Conservation (phyloP, 2,329 filamentous ascomycete species). For the Chaetomiaceae sp. region DNA sequence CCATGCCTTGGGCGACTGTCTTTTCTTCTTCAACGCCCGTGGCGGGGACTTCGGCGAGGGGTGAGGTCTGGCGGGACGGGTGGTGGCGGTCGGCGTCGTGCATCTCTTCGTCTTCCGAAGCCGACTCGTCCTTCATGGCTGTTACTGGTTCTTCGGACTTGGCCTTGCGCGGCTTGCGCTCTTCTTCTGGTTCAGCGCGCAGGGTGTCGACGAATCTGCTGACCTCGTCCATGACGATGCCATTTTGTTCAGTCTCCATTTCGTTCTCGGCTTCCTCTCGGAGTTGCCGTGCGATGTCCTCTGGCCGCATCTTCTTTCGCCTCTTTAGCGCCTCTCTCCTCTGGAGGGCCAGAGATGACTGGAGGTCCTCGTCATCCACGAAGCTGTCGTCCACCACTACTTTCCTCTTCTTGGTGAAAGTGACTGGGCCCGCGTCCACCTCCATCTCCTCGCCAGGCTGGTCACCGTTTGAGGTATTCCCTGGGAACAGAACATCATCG, state of each 20-base stretch:
- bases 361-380: constrained; percentile 88
- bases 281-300: constrained; percentile 80
- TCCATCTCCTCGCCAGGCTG: constrained; percentile 63
- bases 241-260: constrained; percentile 42
- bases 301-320: constrained; percentile 78
- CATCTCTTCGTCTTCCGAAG: constrained; percentile 43
- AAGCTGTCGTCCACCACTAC: constrained; percentile 63
- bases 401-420: constrained; percentile 56
- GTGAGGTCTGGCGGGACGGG: constrained; percentile 32
- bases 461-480: constrained; percentile 30
- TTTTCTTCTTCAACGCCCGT: constrained; percentile 84
- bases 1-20: constrained; percentile 71
- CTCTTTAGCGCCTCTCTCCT: constrained; percentile 83
- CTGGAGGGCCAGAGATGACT: constrained; percentile 79
- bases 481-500: constrained; percentile 52
- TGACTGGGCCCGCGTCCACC: constrained; percentile 55
- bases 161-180: constrained; percentile 46
- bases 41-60: constrained; percentile 49
- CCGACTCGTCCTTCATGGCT: constrained; percentile 41
- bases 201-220: constrained; percentile 90
- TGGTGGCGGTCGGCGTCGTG: constrained; percentile 48
- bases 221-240: constrained; percentile 91
- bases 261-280: constrained; percentile 54
- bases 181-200: constrained; percentile 59
- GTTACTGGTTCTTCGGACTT: constrained; percentile 41